phyloP scores from a whole-genome alignment of 176 grass and related monocot species.

The Aegilops umbellulata region DNA sequence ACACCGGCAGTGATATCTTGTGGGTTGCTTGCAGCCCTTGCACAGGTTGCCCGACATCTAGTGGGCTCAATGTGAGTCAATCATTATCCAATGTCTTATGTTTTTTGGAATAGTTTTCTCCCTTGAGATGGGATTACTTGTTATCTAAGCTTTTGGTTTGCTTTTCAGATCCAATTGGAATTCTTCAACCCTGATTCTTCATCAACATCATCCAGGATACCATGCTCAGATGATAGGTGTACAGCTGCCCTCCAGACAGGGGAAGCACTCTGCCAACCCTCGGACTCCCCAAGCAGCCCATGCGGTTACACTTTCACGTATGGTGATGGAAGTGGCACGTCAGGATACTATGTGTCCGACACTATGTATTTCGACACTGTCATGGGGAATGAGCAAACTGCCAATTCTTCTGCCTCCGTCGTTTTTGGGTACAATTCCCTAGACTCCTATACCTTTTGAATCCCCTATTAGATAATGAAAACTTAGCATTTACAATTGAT shows the following conservation, averaged over 20 bases:
- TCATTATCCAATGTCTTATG: not conserved
- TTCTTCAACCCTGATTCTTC: slow-evolving; percentile 75
- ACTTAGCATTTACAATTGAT: not conserved
- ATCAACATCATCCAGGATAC: slow-evolving; percentile 59
- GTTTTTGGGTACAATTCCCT: slow-evolving; percentile 79
- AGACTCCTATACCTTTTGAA: not conserved
- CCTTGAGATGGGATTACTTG: not conserved
- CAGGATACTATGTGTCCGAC: slow-evolving; percentile 91
- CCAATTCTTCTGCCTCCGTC: slow-evolving; percentile 84
- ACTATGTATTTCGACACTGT: slow-evolving; percentile 71
- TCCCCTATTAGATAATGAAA: slow-evolving; percentile 4
- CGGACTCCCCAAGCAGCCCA: slow-evolving; percentile 36
- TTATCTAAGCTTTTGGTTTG: slow-evolving; percentile 7
- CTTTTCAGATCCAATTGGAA: slow-evolving; percentile 74
- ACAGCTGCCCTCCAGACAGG: slow-evolving; percentile 72
- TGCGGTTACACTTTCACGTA: slow-evolving; percentile 92
- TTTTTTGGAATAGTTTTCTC: not conserved
- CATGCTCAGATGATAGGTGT: slow-evolving; percentile 77
- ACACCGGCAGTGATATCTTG: slow-evolving; percentile 93
- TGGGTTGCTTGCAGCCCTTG: slow-evolving; percentile 92
- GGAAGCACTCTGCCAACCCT: slow-evolving; percentile 66
- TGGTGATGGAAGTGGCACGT: slow-evolving; percentile 91
- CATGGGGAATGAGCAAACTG: slow-evolving; percentile 60
- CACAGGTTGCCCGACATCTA: slow-evolving; percentile 77
- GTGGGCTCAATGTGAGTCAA: slow-evolving; percentile 82